Evolutionary conservation across 164 flowering plant species (phyloP), one percentile per base, ranked within the genome.

Genomic region (Vitis cinerea): DNA sequence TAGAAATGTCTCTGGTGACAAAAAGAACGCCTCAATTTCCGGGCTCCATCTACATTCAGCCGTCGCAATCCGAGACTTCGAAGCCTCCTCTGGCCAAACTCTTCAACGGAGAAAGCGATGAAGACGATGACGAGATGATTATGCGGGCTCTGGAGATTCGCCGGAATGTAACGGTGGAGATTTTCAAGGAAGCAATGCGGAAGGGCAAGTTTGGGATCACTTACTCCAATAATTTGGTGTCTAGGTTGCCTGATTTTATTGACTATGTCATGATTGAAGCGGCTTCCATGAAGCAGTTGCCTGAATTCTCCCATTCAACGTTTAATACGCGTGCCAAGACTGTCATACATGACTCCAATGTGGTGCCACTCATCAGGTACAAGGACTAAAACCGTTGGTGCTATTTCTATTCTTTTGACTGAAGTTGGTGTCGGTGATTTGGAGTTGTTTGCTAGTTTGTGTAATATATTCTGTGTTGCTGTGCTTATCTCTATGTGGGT

Each of bases 181-280:
- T 92, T 44, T 78, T 94, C 55, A 86, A 73, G 70, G 84, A 84
- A 23, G 77, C 81, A 3, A 82, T 90, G 94, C 59, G 73, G 59
- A 82, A 78, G 69, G 90, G 90, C 55, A 90, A 82, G 84, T 86
- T 94, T 67, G 87, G 95, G 31, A 88, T 88, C 57, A 92, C 90
- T 61, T 94, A 89, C 70, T 72, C 87, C 6, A 77, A 79, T 15
- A 92, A 90, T 85, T 75, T 92, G 77, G 78, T 74, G 8, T 72
- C 80, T 14, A 60, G 60, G 44, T 50, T 90, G 68, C 73, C 80
- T 7, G 89, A 74, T 44, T 94, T 86, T 75, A 64, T 94, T 53
- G 97, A 94, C 69, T 77, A 73, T 67, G 79, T 94, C 12, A 88
- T 94, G 93, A 83, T 94, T 66, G 81, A 86, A 63, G 95, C 98